These are phyloP conservation scores for Hanseniaspora jakobsenii DNA, from an alignment of 805 yeast genomes.

Conservation along the genomic window DNA sequence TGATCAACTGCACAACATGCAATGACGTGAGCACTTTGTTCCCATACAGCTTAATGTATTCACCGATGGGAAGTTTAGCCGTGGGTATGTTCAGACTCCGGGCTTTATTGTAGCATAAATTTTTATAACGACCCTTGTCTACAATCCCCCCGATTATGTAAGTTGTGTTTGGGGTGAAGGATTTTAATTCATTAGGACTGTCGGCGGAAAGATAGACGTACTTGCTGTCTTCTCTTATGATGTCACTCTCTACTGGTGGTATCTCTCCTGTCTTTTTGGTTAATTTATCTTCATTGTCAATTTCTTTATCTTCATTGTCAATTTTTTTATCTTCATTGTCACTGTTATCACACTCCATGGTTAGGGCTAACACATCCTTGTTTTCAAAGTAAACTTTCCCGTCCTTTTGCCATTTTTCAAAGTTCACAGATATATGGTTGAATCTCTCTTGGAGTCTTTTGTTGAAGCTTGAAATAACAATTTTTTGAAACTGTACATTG, in stretches of 20 bases:
- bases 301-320: conserved; percentile 23
- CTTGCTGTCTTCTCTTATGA: conserved; percentile 25
- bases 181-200: conserved; percentile 55
- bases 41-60: conserved; percentile 70
- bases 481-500: conserved; percentile 37
- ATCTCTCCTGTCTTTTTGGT: too few relatives aligned
- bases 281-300: conserved; percentile 29
- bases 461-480: conserved; percentile 53
- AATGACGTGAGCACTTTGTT: conserved; percentile 84
- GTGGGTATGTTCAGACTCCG: conserved; percentile 55
- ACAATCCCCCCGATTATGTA: conserved; percentile 93
- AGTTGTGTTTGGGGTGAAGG: conserved; percentile 54
- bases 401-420: conserved; percentile 43
- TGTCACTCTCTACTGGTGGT: too few relatives aligned
- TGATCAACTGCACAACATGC: conserved; percentile 81
- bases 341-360: conserved; percentile 38
- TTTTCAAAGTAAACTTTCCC: too few relatives aligned
- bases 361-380: too few relatives aligned
- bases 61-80: conserved; percentile 75
- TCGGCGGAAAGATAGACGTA: conserved; percentile 74
- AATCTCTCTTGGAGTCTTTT: conserved; percentile 57
- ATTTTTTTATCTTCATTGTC: conserved; percentile 29
- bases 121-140: conserved; percentile 82
- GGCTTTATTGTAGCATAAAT: conserved; percentile 72
- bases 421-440: conserved; percentile 43